These are phyloP conservation scores for Neurospora terricola DNA, from an alignment of 495 filamentous ascomycete species.

Conservation along the genomic window DNA sequence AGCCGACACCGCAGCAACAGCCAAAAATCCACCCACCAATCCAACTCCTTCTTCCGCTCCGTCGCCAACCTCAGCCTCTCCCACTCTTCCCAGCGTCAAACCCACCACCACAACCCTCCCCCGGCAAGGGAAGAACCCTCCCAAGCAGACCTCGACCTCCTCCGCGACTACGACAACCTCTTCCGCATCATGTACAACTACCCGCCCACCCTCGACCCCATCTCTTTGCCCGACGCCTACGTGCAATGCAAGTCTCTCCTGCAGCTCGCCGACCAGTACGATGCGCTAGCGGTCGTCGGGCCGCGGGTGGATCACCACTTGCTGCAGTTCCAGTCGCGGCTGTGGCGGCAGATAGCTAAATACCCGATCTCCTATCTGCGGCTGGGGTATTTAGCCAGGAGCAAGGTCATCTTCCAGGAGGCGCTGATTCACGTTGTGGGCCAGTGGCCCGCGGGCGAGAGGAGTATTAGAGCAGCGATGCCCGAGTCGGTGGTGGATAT, in stretches of 20 bases:
- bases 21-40: conserved; percentile 33
- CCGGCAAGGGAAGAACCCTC: conserved; percentile 23
- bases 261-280: conserved; percentile 79
- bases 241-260: conserved; percentile 84
- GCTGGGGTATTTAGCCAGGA: conserved; percentile 74
- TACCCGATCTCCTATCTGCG: conserved; percentile 88
- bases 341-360: conserved; percentile 92
- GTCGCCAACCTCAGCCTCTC: conserved; percentile 66
- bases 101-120: conserved; percentile 12
- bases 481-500: conserved; percentile 69
- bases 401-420: conserved; percentile 80
- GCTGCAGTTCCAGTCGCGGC: conserved; percentile 73
- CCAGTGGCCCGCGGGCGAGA: conserved; percentile 73
- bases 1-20: conserved; percentile 22
- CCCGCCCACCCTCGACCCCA: conserved; percentile 62
- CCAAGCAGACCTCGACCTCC: conserved; percentile 50
- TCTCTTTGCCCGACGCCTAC: conserved; percentile 85
- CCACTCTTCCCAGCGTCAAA: conserved; percentile 5
- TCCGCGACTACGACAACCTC: conserved; percentile 88
- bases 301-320: conserved; percentile 89
- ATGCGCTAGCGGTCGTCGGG: conserved; percentile 77
- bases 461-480: conserved; percentile 61
- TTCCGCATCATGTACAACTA: conserved; percentile 93
- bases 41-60: conserved; percentile 72
- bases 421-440: conserved; percentile 86